Percentiles rank a stretch among this genome's conserved stretches.
phyloP scores from a whole-genome alignment of 2,329 filamentous ascomycete species.

The Apiospora sp. region DNA sequence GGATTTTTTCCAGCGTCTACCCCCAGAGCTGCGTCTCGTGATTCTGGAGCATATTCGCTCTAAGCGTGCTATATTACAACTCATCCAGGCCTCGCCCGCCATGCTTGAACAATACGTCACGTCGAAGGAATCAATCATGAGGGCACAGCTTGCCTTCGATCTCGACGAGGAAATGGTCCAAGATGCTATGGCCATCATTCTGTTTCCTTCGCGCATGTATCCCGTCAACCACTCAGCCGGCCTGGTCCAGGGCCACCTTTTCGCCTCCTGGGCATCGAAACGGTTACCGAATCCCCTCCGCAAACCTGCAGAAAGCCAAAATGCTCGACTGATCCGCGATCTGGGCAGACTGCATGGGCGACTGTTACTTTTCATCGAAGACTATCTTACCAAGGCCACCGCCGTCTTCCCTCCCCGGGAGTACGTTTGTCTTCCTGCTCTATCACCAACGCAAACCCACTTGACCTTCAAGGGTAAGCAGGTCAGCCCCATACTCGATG shows the following conservation, averaged over 20 bases:
- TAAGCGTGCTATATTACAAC: not conserved
- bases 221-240: not conserved
- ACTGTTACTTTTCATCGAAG: constrained; percentile 27
- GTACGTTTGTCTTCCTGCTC: constrained; percentile 16
- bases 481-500: not conserved
- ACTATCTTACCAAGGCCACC: constrained; percentile 29
- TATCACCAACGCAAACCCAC: not conserved
- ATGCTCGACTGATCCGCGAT: not conserved
- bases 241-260: not conserved
- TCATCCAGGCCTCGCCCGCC: not conserved
- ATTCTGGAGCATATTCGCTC: not conserved
- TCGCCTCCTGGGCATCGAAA: not conserved
- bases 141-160: not conserved
- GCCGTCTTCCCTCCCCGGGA: constrained; percentile 26
- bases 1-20: not conserved
- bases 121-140: not conserved
- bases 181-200: constrained; percentile 28
- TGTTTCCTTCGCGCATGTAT: constrained; percentile 23
- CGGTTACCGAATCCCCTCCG: not conserved
- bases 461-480: not conserved
- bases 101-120: not conserved
- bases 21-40: not conserved
- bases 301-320: not conserved
- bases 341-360: constrained; percentile 22
- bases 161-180: constrained; percentile 29